These are phyloP conservation scores for Russula ochroleuca DNA, from an alignment of 768 basidiomycete species.

Conservation along the genomic window DNA sequence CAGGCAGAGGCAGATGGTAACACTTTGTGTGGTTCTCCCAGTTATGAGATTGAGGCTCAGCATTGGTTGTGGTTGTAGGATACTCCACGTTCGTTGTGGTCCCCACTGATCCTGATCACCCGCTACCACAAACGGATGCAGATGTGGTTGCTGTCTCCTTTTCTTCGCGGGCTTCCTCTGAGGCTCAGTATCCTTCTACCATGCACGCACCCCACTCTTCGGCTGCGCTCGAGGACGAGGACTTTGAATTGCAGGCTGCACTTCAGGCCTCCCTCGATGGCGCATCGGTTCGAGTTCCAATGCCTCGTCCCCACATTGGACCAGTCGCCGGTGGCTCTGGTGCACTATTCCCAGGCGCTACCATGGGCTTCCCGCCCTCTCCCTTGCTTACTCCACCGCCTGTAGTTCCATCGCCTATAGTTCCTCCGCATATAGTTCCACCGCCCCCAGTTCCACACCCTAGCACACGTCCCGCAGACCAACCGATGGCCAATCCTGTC, in stretches of 20 bases:
- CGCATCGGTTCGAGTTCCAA: constrained; percentile 1
- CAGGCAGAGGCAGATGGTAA: constrained; percentile 83
- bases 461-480: constrained; percentile 26
- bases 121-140: constrained; percentile 60
- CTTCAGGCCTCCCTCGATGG: constrained; percentile 72
- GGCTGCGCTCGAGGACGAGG: constrained; percentile 68
- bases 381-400: constrained; percentile 32
- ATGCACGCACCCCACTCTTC: constrained; percentile 5
- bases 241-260: constrained; percentile 82
- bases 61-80: constrained; percentile 42
- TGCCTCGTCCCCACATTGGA: constrained; percentile 1
- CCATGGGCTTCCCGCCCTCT: constrained; percentile 18
- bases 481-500: constrained; percentile 28
- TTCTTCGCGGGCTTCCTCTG: constrained; percentile 47
- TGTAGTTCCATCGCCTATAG: constrained; percentile 28
- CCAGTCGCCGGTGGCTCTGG: not conserved
- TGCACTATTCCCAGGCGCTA: not conserved
- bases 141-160: constrained; percentile 67
- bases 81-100: constrained; percentile 79
- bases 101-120: constrained; percentile 53
- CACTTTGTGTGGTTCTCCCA: constrained; percentile 13
- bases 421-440: constrained; percentile 32
- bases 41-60: not conserved
- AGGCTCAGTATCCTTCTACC: constrained; percentile 24
- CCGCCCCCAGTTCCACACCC: constrained; percentile 33